Percentiles rank a stretch among this genome's conserved stretches.
These are phyloP conservation scores for Colletotrichum tabaci DNA, from an alignment of 2,329 filamentous ascomycete species.

Conservation along the genomic window DNA sequence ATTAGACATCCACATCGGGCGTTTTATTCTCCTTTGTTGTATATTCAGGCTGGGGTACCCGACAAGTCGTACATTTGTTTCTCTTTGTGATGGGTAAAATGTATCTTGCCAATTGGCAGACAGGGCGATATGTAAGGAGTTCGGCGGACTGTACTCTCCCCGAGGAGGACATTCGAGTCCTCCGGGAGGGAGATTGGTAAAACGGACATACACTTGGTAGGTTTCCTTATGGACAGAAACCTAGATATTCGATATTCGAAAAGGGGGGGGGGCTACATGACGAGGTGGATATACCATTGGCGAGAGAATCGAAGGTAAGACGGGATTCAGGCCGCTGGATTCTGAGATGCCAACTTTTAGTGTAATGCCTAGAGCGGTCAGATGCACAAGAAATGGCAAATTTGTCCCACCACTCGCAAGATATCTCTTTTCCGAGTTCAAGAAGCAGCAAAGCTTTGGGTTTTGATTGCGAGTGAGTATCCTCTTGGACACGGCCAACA, in stretches of 20 bases:
- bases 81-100: too few species aligned
- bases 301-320: constrained; percentile 17
- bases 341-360: not conserved
- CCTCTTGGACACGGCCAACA: not conserved
- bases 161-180: too few species aligned
- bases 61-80: not conserved
- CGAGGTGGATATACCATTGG: constrained; percentile 38
- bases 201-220: not conserved
- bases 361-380: constrained; percentile 24
- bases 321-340: constrained; percentile 1
- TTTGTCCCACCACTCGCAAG: not conserved
- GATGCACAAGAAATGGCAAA: constrained; percentile 19
- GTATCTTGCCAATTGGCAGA: constrained; percentile 16
- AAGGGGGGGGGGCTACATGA: constrained; percentile 17
- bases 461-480: not conserved
- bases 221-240: not conserved
- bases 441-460: not conserved
- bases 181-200: not conserved
- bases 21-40: constrained; percentile 36
- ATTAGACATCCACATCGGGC: constrained; percentile 37
- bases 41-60: constrained; percentile 4
- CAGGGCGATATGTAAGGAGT: constrained; percentile 33
- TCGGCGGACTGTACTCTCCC: not conserved
- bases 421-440: not conserved
- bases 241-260: not conserved